phyloP scores from a whole-genome alignment of 768 basidiomycete genomes.

The Tulasnella sp. region DNA sequence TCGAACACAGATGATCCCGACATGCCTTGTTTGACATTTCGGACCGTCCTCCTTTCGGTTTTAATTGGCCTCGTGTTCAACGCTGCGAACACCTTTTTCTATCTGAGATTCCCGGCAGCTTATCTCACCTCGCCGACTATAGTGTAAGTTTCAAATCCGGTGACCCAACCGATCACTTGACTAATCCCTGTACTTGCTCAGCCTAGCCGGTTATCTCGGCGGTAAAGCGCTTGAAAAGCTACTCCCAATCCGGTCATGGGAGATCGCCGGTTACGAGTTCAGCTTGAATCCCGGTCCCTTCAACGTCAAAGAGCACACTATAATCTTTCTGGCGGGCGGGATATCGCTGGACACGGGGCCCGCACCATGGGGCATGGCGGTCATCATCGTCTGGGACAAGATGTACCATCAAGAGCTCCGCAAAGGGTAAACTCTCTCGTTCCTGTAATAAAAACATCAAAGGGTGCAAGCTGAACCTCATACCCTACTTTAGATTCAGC shows the following conservation, averaged over 20 bases:
- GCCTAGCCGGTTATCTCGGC: constrained; percentile 80
- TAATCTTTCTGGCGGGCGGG: constrained; percentile 92
- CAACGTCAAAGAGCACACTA: constrained; percentile 95
- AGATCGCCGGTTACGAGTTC: constrained; percentile 60
- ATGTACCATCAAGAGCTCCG: constrained; percentile 70
- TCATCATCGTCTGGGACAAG: constrained; percentile 76
- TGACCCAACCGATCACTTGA: neutral
- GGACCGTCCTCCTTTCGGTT: constrained; percentile 88
- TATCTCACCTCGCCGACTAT: constrained; percentile 78
- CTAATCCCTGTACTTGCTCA: constrained; percentile 30
- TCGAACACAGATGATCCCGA: constrained; percentile 98
- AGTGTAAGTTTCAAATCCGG: constrained; percentile 47
- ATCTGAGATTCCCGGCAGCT: constrained; percentile 89
- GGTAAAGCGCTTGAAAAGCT: constrained; percentile 85
- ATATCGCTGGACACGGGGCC: constrained; percentile 40
- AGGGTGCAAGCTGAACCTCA: neutral
- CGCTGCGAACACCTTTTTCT: constrained; percentile 90
- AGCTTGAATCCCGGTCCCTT: constrained; percentile 92
- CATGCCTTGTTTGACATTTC: constrained; percentile 91
- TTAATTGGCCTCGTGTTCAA: constrained; percentile 57
- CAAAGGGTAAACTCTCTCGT: constrained; percentile 53
- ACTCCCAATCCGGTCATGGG: constrained; percentile 72
- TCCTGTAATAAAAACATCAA: too few relatives aligned
- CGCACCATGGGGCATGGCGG: constrained; percentile 71
- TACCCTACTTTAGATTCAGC: constrained; percentile 56